phyloP scores from a whole-genome alignment of 1,284 basidiomycete genomes.

The Apiotrichum akiyoshidainum region DNA sequence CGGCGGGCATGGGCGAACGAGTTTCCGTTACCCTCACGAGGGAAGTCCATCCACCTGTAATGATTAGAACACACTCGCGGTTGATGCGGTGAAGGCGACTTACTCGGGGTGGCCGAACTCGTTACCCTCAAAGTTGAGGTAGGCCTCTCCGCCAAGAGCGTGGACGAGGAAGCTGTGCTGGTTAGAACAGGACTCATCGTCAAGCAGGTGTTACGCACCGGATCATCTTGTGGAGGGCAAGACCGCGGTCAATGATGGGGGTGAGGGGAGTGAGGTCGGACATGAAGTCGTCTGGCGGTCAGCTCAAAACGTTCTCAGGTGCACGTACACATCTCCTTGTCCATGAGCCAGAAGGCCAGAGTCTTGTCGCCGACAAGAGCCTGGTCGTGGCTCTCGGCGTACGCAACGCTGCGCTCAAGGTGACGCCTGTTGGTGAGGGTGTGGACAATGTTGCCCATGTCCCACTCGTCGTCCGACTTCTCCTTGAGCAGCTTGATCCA shows the following conservation, averaged over 20 bases:
- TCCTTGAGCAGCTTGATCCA: conserved; percentile 99
- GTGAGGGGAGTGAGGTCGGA: conserved; percentile 84
- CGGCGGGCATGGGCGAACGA: conserved; percentile 94
- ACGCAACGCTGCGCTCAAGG: conserved; percentile 87
- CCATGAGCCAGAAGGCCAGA: conserved; percentile 98
- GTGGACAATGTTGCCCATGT: conserved; percentile 79
- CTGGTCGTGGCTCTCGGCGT: conserved; percentile 96
- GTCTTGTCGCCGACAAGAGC: conserved; percentile 98
- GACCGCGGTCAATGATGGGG: conserved; percentile 78
- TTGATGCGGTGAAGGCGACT: conserved; percentile 19
- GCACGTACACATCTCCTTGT: conserved; percentile 93
- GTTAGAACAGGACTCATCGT: conserved; percentile 17
- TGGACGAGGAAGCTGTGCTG: conserved; percentile 74
- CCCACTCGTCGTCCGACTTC: conserved; percentile 80
- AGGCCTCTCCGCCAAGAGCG: conserved; percentile 90
- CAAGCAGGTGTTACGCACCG: conserved; percentile 57
- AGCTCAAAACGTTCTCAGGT: not conserved
- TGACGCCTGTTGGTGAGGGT: conserved; percentile 87
- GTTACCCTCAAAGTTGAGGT: conserved; percentile 97
- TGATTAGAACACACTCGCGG: not conserved
- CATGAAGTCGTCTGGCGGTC: conserved; percentile 79
- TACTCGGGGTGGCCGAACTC: conserved; percentile 96
- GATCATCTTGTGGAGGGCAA: conserved; percentile 96
- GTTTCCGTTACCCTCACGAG: conserved; percentile 87
- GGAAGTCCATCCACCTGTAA: conserved; percentile 92